A percentile compares a stretch with the other conserved stretches of the same genome.
phyloP scores from a whole-genome alignment of 495 filamentous ascomycete species.

The Annulohypoxylon nitens region DNA sequence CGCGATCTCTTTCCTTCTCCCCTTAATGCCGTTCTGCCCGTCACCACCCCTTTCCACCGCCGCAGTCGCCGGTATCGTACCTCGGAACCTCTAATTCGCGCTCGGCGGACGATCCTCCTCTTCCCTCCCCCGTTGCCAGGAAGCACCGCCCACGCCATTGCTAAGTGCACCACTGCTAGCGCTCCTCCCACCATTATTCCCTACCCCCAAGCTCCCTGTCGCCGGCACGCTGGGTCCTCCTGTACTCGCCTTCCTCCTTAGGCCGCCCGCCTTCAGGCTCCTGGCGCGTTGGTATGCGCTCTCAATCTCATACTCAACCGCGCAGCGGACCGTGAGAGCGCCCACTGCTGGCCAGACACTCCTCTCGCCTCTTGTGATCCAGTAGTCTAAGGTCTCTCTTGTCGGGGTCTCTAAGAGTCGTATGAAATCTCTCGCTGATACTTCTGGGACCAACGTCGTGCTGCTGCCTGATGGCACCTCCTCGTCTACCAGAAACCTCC shows the following conservation, averaged over 20 bases:
- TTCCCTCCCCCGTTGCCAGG: background rate
- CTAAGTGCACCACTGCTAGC: background rate
- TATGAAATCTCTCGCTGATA: constrained; percentile 77
- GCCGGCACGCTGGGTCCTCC: constrained; percentile 6
- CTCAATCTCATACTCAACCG: constrained; percentile 88
- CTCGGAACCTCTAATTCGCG: background rate
- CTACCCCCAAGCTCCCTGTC: background rate
- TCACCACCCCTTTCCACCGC: background rate
- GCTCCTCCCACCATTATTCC: background rate
- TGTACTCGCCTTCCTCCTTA: constrained; percentile 57
- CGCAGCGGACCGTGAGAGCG: constrained; percentile 85
- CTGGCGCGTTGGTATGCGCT: constrained; percentile 83
- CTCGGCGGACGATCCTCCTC: background rate
- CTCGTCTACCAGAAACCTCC: constrained; percentile 88
- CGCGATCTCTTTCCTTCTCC: background rate
- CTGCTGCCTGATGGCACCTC: constrained; percentile 79
- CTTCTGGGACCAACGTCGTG: constrained; percentile 84
- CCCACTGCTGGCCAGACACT: constrained; percentile 94
- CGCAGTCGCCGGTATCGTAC: background rate
- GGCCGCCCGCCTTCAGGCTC: constrained; percentile 64
- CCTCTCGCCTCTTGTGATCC: constrained; percentile 86
- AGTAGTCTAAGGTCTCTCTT: constrained; percentile 79
- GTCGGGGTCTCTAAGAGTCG: constrained; percentile 85
- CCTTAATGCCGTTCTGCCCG: background rate
- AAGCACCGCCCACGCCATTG: background rate